Evolutionary conservation across 2,329 filamentous ascomycete species (phyloP).

Genomic region (Colletotrichum zoysiae): DNA sequence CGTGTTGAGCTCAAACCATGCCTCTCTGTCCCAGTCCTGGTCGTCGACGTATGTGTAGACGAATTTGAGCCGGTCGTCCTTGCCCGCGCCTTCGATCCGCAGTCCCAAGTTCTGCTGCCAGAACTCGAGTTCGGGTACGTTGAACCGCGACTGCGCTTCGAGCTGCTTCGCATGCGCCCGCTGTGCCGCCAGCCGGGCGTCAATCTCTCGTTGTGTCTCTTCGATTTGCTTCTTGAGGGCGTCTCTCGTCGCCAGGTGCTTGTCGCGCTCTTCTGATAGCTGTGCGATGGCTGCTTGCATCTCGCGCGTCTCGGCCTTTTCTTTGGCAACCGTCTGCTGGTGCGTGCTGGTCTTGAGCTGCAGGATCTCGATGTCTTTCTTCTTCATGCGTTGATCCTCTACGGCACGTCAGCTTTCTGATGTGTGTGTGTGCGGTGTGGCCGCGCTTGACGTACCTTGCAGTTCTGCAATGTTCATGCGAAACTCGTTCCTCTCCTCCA

Average conservation of each 20-base stretch:
- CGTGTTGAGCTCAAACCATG: slow-evolving; percentile 92
- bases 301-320: slow-evolving; percentile 81
- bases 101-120: slow-evolving; percentile 94
- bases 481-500: slow-evolving; percentile 95
- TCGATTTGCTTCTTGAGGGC: slow-evolving; percentile 71
- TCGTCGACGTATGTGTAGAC: slow-evolving; percentile 90
- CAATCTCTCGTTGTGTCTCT: slow-evolving; percentile 77
- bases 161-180: slow-evolving; percentile 78
- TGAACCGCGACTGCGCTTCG: slow-evolving; percentile 87
- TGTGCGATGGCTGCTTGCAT: slow-evolving; percentile 74
- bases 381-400: slow-evolving; percentile 95
- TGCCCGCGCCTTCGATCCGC: slow-evolving; percentile 88
- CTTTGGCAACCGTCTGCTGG: slow-evolving; percentile 80
- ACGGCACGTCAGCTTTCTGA: slow-evolving; percentile 34
- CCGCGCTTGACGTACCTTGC: slow-evolving; percentile 73
- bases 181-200: slow-evolving; percentile 77
- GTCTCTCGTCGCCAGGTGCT: slow-evolving; percentile 69
- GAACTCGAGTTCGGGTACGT: slow-evolving; percentile 93
- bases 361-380: slow-evolving; percentile 87
- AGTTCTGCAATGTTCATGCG: slow-evolving; percentile 90
- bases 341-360: slow-evolving; percentile 78
- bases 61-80: slow-evolving; percentile 89
- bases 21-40: slow-evolving; percentile 87
- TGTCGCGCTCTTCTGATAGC: slow-evolving; percentile 71
- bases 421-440: background rate